Evolutionary conservation across 2,329 filamentous ascomycete species (phyloP).

Genomic region (Fusarium bactridioides): DNA sequence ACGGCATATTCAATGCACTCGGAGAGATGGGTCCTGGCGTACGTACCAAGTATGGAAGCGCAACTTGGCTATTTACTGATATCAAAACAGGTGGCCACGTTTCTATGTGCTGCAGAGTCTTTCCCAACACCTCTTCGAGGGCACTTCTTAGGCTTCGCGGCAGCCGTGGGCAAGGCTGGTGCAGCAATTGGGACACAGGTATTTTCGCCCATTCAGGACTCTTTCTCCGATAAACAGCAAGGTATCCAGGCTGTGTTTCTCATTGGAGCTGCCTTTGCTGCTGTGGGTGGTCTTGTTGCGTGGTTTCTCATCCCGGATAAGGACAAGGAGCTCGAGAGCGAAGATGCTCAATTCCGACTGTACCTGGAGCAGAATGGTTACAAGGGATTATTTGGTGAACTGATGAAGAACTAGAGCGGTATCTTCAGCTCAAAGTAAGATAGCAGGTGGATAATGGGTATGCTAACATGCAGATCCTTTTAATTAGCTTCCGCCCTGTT

Average conservation of each 20-base stretch:
- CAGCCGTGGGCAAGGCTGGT: neutral
- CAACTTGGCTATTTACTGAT: neutral
- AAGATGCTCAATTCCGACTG: neutral
- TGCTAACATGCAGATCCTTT: neutral
- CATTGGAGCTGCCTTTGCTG: neutral
- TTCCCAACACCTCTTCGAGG: neutral
- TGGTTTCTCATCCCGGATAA: neutral
- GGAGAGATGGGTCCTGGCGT: slow-evolving; percentile 1
- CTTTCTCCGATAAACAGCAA: neutral
- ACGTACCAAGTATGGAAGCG: too few relatives aligned
- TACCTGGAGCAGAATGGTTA: neutral
- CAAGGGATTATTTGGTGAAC: neutral
- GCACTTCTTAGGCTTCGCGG: neutral
- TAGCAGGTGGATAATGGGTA: neutral
- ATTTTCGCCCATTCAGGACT: neutral
- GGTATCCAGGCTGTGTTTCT: neutral
- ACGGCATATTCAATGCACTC: neutral
- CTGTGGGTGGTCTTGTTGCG: neutral
- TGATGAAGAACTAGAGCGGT: neutral
- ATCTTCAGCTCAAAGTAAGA: neutral
- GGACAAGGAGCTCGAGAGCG: neutral
- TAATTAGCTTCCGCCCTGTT: neutral
- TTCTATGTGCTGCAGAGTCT: neutral
- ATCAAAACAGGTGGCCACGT: neutral
- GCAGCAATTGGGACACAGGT: neutral